Evolutionary conservation across 2,329 filamentous ascomycete species (phyloP).

Genomic region (Chrysosporium queenslandicum): DNA sequence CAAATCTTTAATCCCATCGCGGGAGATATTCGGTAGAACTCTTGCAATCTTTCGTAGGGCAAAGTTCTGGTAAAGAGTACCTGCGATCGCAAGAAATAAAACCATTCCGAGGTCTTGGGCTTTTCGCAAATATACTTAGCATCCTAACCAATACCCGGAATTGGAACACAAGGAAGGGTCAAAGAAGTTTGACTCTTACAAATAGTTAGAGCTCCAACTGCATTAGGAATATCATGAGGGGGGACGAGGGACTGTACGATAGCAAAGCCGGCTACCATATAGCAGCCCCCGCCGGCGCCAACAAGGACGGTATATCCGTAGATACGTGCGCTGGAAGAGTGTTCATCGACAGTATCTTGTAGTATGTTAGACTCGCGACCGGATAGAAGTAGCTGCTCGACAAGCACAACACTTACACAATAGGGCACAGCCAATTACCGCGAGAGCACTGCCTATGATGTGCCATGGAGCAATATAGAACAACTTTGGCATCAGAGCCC

Average conservation of each 20-base stretch:
- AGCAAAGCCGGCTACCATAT: conserved; percentile 30
- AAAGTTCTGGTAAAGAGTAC: not conserved
- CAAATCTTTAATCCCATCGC: too few species aligned
- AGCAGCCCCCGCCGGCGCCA: conserved; percentile 30
- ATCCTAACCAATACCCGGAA: too few species aligned
- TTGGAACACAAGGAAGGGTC: too few species aligned
- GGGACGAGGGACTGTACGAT: conserved; percentile 32
- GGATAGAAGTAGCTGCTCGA: not conserved
- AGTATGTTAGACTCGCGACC: not conserved
- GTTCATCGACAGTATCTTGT: conserved; percentile 19
- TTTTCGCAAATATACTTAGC: not conserved
- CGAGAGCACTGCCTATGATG: conserved; percentile 17
- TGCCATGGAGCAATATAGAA: conserved; percentile 24
- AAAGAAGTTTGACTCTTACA: not conserved
- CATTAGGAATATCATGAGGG: conserved; percentile 24
- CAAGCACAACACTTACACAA: conserved; percentile 1
- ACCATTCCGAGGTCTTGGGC: conserved; percentile 4
- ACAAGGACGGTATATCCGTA: conserved; percentile 32
- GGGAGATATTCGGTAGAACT: too few species aligned
- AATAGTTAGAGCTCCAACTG: conserved; percentile 29
- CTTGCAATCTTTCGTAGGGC: too few species aligned
- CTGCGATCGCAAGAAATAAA: not conserved
- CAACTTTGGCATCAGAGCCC: not conserved
- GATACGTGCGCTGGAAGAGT: conserved; percentile 17
- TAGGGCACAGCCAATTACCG: not conserved